Evolutionary conservation across 306 rosid genomes (phyloP).

Genomic region (Delonix regia): DNA sequence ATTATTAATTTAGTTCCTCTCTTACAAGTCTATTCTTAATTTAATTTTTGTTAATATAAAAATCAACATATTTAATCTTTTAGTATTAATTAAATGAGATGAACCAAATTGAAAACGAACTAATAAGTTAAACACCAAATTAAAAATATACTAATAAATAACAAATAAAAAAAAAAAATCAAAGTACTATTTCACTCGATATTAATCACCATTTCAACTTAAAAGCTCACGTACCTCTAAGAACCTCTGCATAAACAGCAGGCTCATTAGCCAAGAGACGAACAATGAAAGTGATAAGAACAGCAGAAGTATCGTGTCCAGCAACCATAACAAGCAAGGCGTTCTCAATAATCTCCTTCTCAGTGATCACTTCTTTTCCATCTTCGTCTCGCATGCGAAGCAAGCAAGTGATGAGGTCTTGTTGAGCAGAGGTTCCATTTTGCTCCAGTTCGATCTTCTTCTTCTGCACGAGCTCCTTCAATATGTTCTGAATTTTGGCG

Average conservation of each 20-base stretch:
- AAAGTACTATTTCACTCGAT: too few species aligned
- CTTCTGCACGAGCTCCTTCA: conserved; percentile 49
- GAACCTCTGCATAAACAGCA: conserved; percentile 52
- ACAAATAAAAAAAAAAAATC: too few species aligned
- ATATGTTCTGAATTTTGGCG: conserved; percentile 48
- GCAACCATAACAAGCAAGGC: conserved; percentile 65
- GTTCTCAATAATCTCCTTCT: conserved; percentile 70
- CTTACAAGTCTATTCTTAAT: too few species aligned
- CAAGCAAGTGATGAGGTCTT: conserved; percentile 69
- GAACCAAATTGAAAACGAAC: too few species aligned
- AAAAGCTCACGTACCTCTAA: conserved; percentile 56
- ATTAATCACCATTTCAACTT: background rate
- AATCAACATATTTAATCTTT: too few species aligned
- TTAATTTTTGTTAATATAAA: too few species aligned
- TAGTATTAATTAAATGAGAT: too few species aligned
- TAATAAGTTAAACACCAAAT: too few species aligned
- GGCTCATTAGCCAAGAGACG: conserved; percentile 59
- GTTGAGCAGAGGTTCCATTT: conserved; percentile 44
- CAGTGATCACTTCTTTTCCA: conserved; percentile 47
- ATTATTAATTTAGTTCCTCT: too few species aligned
- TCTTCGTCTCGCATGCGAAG: conserved; percentile 53
- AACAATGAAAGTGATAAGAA: conserved; percentile 64
- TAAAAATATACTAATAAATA: too few species aligned
- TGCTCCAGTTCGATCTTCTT: conserved; percentile 48
- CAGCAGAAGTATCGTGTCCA: conserved; percentile 72